These are phyloP conservation scores for Aspergillus proliferans DNA, from an alignment of 2,329 filamentous ascomycete genomes.

Conservation along the genomic window DNA sequence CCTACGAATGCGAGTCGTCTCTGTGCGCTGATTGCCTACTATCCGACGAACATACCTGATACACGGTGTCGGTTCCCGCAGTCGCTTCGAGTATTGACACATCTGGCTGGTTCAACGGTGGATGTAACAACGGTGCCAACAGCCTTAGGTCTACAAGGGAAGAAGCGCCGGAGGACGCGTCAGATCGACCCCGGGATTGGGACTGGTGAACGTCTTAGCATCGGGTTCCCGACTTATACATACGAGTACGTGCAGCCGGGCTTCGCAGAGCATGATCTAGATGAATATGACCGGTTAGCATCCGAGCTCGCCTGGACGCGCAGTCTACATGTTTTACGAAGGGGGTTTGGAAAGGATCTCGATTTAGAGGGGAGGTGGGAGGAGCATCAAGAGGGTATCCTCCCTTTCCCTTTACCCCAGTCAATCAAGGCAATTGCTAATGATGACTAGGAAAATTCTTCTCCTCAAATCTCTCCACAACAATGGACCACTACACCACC, in stretches of 20 bases:
- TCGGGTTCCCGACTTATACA: constrained; percentile 39
- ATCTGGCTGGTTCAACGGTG: constrained; percentile 49
- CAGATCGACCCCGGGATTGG: constrained; percentile 47
- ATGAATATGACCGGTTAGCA: constrained; percentile 59
- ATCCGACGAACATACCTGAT: constrained; percentile 53
- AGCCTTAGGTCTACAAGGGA: constrained; percentile 49
- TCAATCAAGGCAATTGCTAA: background rate
- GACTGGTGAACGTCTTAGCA: constrained; percentile 38
- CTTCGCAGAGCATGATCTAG: constrained; percentile 65
- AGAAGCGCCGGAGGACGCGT: constrained; percentile 44
- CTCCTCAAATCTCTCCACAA: constrained; percentile 20
- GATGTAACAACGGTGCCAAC: constrained; percentile 45
- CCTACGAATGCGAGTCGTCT: constrained; percentile 49
- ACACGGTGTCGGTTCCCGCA: constrained; percentile 32
- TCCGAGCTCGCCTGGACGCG: constrained; percentile 65
- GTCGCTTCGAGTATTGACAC: constrained; percentile 47
- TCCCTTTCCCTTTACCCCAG: background rate
- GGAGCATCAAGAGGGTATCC: constrained; percentile 30
- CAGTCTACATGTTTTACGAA: constrained; percentile 53
- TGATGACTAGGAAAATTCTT: constrained; percentile 25
- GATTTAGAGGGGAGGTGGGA: constrained; percentile 33
- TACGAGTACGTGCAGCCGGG: constrained; percentile 55
- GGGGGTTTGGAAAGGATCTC: constrained; percentile 48
- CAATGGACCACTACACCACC: constrained; percentile 26
- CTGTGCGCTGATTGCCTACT: constrained; percentile 57